Conservation (phyloP, 768 basidiomycete genomes). For the Auricularia sp. region DNA sequence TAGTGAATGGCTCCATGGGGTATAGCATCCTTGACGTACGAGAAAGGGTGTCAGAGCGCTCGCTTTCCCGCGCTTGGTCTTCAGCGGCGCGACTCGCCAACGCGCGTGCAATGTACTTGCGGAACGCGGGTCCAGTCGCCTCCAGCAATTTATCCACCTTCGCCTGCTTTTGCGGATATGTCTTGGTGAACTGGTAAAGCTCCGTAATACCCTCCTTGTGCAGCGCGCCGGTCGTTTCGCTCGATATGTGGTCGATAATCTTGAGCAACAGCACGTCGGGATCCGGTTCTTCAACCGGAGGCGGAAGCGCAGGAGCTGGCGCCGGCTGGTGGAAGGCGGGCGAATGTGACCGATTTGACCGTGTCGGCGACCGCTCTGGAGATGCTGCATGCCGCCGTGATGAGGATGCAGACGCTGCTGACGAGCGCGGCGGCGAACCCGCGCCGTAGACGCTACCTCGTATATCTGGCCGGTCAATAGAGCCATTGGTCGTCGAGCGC, state of each 20-base stretch:
- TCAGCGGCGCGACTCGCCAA: conserved; percentile 81
- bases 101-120: conserved; percentile 84
- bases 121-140: conserved; percentile 80
- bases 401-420: neutral
- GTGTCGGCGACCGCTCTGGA: neutral
- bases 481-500: neutral
- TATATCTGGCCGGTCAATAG: neutral
- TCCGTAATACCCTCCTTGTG: conserved; percentile 94
- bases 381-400: neutral
- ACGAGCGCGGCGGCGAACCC: neutral
- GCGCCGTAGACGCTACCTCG: neutral
- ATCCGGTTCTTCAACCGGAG: conserved; percentile 70
- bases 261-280: conserved; percentile 74
- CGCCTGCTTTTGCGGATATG: conserved; percentile 72
- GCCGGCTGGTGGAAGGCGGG: neutral
- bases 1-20: too few relatives aligned
- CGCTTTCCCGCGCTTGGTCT: conserved; percentile 66
- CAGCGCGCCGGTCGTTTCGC: conserved; percentile 78
- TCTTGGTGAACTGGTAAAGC: conserved; percentile 86
- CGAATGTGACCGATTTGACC: neutral
- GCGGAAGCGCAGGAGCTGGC: conserved; percentile 15
- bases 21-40: conserved; percentile 37
- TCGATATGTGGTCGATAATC: conserved; percentile 80
- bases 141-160: conserved; percentile 84
- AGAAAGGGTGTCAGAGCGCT: conserved; percentile 74